Evolutionary conservation across 2,329 filamentous ascomycete genomes (phyloP).

Genomic region (Berkeleyomyces basicola): DNA sequence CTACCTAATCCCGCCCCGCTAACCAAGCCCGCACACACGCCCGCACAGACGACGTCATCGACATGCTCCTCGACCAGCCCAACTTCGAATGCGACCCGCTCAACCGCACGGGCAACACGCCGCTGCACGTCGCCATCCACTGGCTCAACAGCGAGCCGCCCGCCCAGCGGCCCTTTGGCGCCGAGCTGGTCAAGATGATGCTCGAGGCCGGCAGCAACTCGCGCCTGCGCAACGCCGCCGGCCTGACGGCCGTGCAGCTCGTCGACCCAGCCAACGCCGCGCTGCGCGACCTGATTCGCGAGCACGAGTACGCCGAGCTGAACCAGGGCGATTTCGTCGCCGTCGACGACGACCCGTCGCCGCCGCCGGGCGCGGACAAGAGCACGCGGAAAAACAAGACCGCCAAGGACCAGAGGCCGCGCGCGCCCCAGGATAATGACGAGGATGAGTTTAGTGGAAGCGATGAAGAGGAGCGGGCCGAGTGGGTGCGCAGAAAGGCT

Average conservation of each 20-base stretch:
- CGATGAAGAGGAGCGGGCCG: slow-evolving; percentile 46
- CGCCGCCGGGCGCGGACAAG: slow-evolving; percentile 13
- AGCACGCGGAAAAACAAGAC: slow-evolving; percentile 14
- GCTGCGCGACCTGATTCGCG: slow-evolving; percentile 46
- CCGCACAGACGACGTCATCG: slow-evolving; percentile 55
- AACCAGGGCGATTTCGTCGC: slow-evolving; percentile 42
- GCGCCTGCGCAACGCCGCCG: slow-evolving; percentile 50
- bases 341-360: slow-evolving; percentile 16
- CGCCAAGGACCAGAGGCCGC: slow-evolving; percentile 14
- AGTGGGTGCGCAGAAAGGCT: slow-evolving; percentile 38
- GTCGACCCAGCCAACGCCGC: slow-evolving; percentile 53
- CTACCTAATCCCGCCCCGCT: not conserved
- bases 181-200: slow-evolving; percentile 59
- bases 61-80: slow-evolving; percentile 67
- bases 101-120: slow-evolving; percentile 55
- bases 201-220: slow-evolving; percentile 56
- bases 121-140: slow-evolving; percentile 61
- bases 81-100: slow-evolving; percentile 72
- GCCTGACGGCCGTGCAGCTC: slow-evolving; percentile 53
- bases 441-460: slow-evolving; percentile 47
- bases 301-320: slow-evolving; percentile 49
- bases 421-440: slow-evolving; percentile 19
- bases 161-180: slow-evolving; percentile 46
- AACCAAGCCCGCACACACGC: not conserved
- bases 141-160: slow-evolving; percentile 55